A percentile compares a stretch with the other conserved stretches of the same genome.
phyloP scores from a whole-genome alignment of 257 asterid genomes.

The Fraxinus excelsior region DNA sequence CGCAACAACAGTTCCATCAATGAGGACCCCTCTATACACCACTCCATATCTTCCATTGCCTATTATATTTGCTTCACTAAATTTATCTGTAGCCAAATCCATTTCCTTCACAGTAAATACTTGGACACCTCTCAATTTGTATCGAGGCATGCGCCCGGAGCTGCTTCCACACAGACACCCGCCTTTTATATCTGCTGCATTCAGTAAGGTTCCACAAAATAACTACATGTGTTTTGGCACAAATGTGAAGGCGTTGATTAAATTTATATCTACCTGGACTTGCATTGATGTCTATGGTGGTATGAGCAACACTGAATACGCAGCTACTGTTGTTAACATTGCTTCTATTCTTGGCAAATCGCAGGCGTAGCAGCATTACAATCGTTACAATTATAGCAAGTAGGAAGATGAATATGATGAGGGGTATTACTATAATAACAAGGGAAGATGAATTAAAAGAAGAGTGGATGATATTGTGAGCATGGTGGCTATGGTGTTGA shows the following conservation, averaged over 20 bases:
- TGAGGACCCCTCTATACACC: conserved; percentile 57
- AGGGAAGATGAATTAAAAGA: conserved; percentile 35
- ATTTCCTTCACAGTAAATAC: conserved; percentile 63
- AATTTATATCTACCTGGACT: conserved; percentile 46
- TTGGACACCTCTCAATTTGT: conserved; percentile 53
- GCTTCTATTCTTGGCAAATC: conserved; percentile 28
- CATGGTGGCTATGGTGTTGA: conserved; percentile 22
- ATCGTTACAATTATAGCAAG: conserved; percentile 49
- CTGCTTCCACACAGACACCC: conserved; percentile 57
- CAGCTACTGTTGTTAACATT: conserved; percentile 38
- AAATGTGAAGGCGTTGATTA: not conserved
- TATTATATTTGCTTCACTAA: conserved; percentile 51
- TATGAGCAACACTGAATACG: conserved; percentile 54
- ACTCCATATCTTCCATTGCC: conserved; percentile 48
- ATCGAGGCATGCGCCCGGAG: conserved; percentile 27
- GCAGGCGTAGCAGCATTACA: conserved; percentile 59
- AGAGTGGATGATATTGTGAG: conserved; percentile 41
- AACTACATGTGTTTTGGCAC: not conserved
- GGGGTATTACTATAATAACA: conserved; percentile 53
- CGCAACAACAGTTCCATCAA: conserved; percentile 66
- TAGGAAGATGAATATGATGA: conserved; percentile 53
- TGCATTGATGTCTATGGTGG: conserved; percentile 46
- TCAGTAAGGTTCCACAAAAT: not conserved
- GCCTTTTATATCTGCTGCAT: conserved; percentile 37
- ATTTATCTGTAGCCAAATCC: conserved; percentile 61